A percentile compares a stretch with the other conserved stretches of the same genome.
Evolutionary conservation across 2,329 filamentous ascomycete species (phyloP).

Genomic region (Sporothrix euskadiensis): DNA sequence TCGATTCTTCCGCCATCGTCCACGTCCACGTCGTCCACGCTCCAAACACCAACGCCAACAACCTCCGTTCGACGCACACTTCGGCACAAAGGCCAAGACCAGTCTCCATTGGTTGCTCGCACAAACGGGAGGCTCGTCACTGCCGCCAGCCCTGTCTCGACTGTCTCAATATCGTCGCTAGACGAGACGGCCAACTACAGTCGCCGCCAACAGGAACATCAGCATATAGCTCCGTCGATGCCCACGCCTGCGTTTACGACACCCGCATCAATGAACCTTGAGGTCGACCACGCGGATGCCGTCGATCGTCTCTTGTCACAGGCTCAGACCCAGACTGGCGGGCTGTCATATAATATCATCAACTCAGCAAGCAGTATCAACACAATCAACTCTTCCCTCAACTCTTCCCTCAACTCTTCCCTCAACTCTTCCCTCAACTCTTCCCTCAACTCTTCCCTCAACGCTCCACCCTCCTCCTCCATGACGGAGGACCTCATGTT

Average conservation of each 20-base stretch:
- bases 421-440: background rate
- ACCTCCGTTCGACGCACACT: constrained; percentile 15
- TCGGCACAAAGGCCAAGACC: background rate
- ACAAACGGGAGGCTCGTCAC: background rate
- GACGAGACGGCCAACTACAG: background rate
- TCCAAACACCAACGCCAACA: background rate
- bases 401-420: background rate
- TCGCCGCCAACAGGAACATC: background rate
- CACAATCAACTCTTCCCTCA: background rate
- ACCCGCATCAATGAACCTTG: background rate
- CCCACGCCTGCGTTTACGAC: constrained; percentile 5
- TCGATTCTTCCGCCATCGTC: background rate
- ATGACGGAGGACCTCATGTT: constrained; percentile 23
- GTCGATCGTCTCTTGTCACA: background rate
- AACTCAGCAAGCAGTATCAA: background rate
- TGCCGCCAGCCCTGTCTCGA: background rate
- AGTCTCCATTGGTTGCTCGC: background rate
- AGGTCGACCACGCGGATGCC: background rate
- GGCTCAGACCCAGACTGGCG: background rate
- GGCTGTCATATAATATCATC: background rate
- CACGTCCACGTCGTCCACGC: background rate
- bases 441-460: background rate
- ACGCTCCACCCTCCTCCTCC: background rate
- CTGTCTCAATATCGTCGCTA: background rate
- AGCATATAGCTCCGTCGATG: background rate